Evolutionary conservation across 129 eudicot species (phyloP).

Genomic region (Flaveria robusta): DNA sequence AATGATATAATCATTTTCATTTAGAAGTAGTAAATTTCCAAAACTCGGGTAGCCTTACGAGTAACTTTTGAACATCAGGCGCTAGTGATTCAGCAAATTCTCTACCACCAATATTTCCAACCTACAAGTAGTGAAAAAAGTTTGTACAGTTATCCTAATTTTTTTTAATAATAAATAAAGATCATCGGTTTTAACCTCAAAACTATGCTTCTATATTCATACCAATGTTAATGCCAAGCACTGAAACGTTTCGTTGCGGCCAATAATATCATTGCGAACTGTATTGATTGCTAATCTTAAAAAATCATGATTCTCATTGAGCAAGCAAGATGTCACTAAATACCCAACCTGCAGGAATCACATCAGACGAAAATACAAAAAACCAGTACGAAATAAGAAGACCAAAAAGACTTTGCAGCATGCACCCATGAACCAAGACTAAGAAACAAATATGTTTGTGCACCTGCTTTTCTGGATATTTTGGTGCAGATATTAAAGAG

Average conservation of each 20-base stretch:
- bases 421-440: constrained; percentile 1
- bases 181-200: constrained; percentile 3
- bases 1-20: constrained; percentile 27
- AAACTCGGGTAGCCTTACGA: constrained; percentile 54
- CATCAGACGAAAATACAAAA: constrained; percentile 9
- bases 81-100: constrained; percentile 98
- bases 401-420: constrained; percentile 7
- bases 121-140: constrained; percentile 47
- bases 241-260: constrained; percentile 97
- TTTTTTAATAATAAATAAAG: not conserved
- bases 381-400: not conserved
- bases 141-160: not conserved
- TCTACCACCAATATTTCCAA: constrained; percentile 97
- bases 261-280: constrained; percentile 96
- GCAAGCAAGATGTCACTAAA: constrained; percentile 90
- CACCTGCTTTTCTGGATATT: constrained; percentile 99
- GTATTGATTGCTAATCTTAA: constrained; percentile 94
- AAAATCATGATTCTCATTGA: constrained; percentile 95
- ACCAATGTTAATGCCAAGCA: constrained; percentile 98
- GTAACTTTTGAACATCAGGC: constrained; percentile 96
- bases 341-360: constrained; percentile 81
- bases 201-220: constrained; percentile 31
- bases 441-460: constrained; percentile 11
- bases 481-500: constrained; percentile 94
- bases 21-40: constrained; percentile 12